Conservation (phyloP, 2,329 filamentous ascomycete genomes). For the Monilinia vaccinii-corymbosi region DNA sequence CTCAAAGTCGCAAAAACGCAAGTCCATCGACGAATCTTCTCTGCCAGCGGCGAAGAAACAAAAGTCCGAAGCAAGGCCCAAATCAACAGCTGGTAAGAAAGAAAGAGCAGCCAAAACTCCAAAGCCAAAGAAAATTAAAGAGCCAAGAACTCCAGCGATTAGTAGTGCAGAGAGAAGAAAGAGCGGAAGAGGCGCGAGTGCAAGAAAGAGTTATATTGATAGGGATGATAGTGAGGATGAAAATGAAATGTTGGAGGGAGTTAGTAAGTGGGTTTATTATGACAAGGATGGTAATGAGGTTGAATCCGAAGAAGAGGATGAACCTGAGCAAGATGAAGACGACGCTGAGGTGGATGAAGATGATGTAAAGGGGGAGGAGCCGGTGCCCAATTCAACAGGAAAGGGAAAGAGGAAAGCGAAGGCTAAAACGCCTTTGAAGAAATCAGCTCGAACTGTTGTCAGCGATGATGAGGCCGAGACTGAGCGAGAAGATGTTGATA, state of each 20-base stretch:
- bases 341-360: slow-evolving; percentile 10
- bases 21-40: slow-evolving; percentile 20
- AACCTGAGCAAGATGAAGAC: slow-evolving; percentile 10
- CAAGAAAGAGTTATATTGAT: slow-evolving; percentile 30
- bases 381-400: neutral
- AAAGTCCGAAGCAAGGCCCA: slow-evolving; percentile 18
- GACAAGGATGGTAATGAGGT: slow-evolving; percentile 31
- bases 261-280: slow-evolving; percentile 31
- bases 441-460: neutral
- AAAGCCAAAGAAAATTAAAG: slow-evolving; percentile 24
- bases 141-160: slow-evolving; percentile 13
- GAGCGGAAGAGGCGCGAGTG: slow-evolving; percentile 33
- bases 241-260: slow-evolving; percentile 31
- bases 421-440: neutral
- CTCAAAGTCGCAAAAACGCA: slow-evolving; percentile 25
- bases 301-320: slow-evolving; percentile 23
- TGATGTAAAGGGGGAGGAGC: slow-evolving; percentile 13
- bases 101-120: slow-evolving; percentile 21
- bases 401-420: neutral
- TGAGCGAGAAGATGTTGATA: neutral
- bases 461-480: neutral
- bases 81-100: slow-evolving; percentile 24
- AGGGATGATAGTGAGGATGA: slow-evolving; percentile 35
- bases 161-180: slow-evolving; percentile 27
- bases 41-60: slow-evolving; percentile 18